phyloP scores from a whole-genome alignment of 2,329 filamentous ascomycete genomes.

The Ophiostoma piceae region DNA sequence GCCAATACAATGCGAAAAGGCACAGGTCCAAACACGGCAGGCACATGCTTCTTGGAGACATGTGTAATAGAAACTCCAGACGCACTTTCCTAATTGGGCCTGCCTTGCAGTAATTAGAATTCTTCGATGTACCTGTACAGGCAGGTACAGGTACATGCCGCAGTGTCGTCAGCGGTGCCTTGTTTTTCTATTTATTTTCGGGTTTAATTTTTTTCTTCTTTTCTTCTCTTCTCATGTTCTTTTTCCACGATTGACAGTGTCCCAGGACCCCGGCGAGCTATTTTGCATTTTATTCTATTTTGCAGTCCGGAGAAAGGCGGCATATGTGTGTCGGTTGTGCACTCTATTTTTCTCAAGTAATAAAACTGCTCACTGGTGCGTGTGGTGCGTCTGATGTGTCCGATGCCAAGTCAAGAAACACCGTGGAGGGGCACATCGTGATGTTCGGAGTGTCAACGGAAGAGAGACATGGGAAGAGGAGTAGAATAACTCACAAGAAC shows the following conservation, averaged over 20 bases:
- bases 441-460: background rate
- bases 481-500: background rate
- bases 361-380: background rate
- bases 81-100: conserved; percentile 13
- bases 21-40: conserved; percentile 4
- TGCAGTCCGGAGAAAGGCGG: background rate
- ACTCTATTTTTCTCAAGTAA: conserved; percentile 4
- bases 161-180: no score
- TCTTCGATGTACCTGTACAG: background rate
- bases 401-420: background rate
- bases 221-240: conserved; percentile 11
- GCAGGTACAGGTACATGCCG: background rate
- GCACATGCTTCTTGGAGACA: conserved; percentile 1
- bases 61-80: background rate
- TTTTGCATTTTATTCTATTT: background rate
- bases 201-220: conserved; percentile 5
- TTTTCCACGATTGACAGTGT: conserved; percentile 7
- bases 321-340: background rate
- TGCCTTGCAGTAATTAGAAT: background rate
- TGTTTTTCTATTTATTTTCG: background rate
- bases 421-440: background rate
- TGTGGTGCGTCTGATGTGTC: background rate
- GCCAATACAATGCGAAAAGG: background rate
- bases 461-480: background rate
- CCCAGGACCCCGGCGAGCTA: background rate